phyloP scores from a whole-genome alignment of 2,329 filamentous ascomycete species.

The Teratosphaeria nubilosa region DNA sequence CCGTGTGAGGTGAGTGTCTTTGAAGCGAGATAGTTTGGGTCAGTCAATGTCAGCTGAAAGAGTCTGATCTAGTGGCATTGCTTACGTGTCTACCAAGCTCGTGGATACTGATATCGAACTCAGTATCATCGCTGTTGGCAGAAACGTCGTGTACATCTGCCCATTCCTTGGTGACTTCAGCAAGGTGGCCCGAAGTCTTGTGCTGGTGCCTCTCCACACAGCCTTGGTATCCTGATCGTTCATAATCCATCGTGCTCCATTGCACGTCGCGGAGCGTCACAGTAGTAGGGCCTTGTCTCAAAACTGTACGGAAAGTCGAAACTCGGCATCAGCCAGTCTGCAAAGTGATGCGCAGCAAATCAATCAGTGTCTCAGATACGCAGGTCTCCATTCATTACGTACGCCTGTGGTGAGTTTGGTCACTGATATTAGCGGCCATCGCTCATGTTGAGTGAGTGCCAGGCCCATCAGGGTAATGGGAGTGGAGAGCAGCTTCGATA shows the following conservation, averaged over 20 bases:
- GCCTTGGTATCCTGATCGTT: conserved; percentile 18
- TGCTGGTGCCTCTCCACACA: background rate
- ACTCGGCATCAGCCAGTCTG: conserved; percentile 41
- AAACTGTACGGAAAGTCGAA: conserved; percentile 41
- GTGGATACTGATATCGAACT: conserved; percentile 9
- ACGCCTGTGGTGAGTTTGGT: conserved; percentile 26
- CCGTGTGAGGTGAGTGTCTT: conserved; percentile 17
- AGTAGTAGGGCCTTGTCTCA: conserved; percentile 7
- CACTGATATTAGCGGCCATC: conserved; percentile 6
- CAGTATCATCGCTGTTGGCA: conserved; percentile 8
- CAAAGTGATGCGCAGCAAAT: background rate
- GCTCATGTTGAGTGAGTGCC: background rate
- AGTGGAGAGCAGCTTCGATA: conserved; percentile 36
- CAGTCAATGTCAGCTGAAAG: background rate
- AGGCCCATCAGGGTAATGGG: conserved; percentile 13
- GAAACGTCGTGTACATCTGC: conserved; percentile 22
- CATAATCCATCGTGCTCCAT: conserved; percentile 13
- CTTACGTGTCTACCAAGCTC: conserved; percentile 16
- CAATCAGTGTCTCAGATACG: too few relatives aligned
- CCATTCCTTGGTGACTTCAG: conserved; percentile 24
- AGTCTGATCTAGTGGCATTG: background rate
- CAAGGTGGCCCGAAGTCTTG: conserved; percentile 21
- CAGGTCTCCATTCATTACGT: background rate
- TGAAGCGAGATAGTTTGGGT: background rate
- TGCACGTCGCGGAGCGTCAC: conserved; percentile 9